These are phyloP conservation scores for Jasminum sambac DNA, from an alignment of 257 asterid genomes.

Conservation along the genomic window DNA sequence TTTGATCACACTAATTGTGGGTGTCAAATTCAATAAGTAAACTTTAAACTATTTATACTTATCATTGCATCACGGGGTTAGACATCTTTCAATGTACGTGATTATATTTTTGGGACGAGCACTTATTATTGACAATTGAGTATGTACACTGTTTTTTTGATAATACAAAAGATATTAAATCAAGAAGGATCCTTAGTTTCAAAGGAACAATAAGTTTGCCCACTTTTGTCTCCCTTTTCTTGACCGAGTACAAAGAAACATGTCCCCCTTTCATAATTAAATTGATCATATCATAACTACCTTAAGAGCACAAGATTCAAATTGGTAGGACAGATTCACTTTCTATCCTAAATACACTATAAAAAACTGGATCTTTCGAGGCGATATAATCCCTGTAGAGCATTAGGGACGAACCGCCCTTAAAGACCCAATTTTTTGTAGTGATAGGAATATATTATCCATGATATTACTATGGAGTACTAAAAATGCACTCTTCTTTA, in stretches of 20 bases:
- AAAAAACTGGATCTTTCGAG: too few species aligned
- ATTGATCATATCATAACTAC: neutral
- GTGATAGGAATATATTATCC: too few species aligned
- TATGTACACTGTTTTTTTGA: neutral
- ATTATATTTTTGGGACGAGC: neutral
- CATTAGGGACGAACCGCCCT: too few species aligned
- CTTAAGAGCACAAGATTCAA: neutral
- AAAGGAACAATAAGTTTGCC: slow-evolving; percentile 1
- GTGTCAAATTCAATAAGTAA: neutral
- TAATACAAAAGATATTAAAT: neutral
- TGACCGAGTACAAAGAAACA: neutral
- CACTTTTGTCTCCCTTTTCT: neutral
- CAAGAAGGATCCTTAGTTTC: neutral
- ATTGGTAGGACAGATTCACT: too few species aligned
- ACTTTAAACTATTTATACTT: neutral
- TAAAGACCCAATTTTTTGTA: too few species aligned
- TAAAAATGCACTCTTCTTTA: too few species aligned
- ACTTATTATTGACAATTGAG: neutral
- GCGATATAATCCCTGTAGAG: too few species aligned
- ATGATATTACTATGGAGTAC: too few species aligned
- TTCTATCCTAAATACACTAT: too few species aligned
- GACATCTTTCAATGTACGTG: neutral
- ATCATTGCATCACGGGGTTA: slow-evolving; percentile 4
- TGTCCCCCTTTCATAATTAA: neutral
- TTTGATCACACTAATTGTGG: neutral